Percentiles rank a stretch among this genome's conserved stretches.
Evolutionary conservation across 176 grass and related monocot genomes (phyloP).

Genomic region (Aegilops sharonensis): DNA sequence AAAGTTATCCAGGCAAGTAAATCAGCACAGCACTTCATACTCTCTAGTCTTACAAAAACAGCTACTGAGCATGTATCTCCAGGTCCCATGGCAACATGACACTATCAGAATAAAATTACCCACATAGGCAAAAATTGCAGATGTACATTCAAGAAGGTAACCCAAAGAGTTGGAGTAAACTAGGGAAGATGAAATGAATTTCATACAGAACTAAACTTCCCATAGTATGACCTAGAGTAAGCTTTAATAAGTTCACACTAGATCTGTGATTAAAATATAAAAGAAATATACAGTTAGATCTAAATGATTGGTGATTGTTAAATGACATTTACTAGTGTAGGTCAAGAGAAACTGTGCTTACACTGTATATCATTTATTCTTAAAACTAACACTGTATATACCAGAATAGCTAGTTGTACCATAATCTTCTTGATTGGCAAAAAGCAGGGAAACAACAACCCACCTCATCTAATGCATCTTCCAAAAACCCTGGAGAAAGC

Average conservation of each 20-base stretch:
- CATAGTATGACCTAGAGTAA: conserved; percentile 28
- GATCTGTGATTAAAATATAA: neutral
- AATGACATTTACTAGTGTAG: conserved; percentile 7
- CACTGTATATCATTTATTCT: neutral
- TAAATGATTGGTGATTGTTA: neutral
- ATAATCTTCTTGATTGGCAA: conserved; percentile 11
- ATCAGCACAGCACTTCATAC: conserved; percentile 1
- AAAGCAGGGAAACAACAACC: conserved; percentile 29
- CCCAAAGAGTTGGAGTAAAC: neutral
- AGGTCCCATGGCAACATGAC: neutral
- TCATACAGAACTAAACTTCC: neutral
- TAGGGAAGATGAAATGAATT: conserved; percentile 26
- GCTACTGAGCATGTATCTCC: neutral
- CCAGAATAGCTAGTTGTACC: conserved; percentile 2
- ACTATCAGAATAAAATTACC: conserved; percentile 3
- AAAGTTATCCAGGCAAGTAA: neutral
- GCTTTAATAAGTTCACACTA: neutral
- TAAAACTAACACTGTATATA: neutral
- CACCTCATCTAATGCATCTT: conserved; percentile 91
- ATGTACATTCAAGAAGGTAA: conserved; percentile 8
- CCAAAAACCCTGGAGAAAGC: conserved; percentile 80
- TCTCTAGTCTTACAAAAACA: conserved; percentile 3
- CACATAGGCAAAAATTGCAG: neutral
- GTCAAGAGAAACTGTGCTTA: neutral
- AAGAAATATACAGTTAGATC: neutral